These are phyloP conservation scores for Huntiella moniliformis DNA, from an alignment of 2,329 filamentous ascomycete genomes.

Conservation along the genomic window DNA sequence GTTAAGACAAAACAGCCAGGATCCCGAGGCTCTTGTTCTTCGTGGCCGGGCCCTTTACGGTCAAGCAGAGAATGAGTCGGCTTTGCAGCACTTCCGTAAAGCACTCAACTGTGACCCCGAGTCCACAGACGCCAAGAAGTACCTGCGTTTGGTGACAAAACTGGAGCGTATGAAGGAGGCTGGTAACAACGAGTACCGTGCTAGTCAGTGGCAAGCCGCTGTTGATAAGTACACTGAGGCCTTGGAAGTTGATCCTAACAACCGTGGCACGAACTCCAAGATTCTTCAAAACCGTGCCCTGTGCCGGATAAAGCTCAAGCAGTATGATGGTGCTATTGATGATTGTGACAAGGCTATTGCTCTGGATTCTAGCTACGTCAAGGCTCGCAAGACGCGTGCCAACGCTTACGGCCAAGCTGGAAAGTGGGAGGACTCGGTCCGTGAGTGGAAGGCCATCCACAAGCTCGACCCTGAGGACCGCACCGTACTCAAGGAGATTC, in stretches of 20 bases:
- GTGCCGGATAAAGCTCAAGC: slow-evolving; percentile 66
- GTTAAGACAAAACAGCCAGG: slow-evolving; percentile 69
- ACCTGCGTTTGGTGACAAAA: slow-evolving; percentile 76
- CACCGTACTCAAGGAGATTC: slow-evolving; percentile 64
- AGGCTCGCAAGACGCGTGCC: slow-evolving; percentile 85
- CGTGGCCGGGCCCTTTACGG: slow-evolving; percentile 74
- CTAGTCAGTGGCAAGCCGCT: slow-evolving; percentile 58
- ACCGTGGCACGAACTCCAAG: slow-evolving; percentile 88
- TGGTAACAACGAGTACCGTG: slow-evolving; percentile 80
- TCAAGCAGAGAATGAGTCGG: slow-evolving; percentile 89
- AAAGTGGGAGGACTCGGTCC: slow-evolving; percentile 79
- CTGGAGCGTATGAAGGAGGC: slow-evolving; percentile 86
- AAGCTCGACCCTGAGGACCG: slow-evolving; percentile 71
- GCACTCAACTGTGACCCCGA: slow-evolving; percentile 83
- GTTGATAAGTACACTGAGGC: slow-evolving; percentile 72
- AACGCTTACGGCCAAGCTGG: slow-evolving; percentile 73
- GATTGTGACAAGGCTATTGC: slow-evolving; percentile 74
- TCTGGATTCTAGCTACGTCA: slow-evolving; percentile 69
- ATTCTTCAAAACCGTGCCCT: slow-evolving; percentile 84
- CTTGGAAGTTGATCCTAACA: slow-evolving; percentile 66
- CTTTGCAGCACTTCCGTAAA: slow-evolving; percentile 77
- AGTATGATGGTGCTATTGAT: slow-evolving; percentile 60
- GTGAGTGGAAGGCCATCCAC: slow-evolving; percentile 71
- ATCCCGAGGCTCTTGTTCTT: slow-evolving; percentile 83
- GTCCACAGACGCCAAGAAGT: slow-evolving; percentile 73